Evolutionary conservation across 2,329 filamentous ascomycete genomes (phyloP).

Genomic region (Fusarium citri): DNA sequence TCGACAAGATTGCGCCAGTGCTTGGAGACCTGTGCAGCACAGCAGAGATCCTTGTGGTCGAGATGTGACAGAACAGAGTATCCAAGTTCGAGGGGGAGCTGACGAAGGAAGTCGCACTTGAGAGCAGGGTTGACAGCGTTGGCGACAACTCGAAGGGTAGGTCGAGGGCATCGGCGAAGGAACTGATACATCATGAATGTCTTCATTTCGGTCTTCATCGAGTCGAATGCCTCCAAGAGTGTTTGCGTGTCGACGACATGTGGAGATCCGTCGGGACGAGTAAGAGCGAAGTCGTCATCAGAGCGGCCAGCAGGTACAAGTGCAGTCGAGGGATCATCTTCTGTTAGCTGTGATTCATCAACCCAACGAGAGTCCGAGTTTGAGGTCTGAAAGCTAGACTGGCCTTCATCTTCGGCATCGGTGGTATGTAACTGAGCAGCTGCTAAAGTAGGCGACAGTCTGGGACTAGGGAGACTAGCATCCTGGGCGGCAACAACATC

Average conservation of each 20-base stretch:
- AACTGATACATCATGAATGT: conserved; percentile 98
- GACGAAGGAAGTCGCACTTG: conserved; percentile 90
- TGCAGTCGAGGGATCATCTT: conserved; percentile 47
- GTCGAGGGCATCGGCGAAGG: conserved; percentile 85
- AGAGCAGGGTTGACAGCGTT: conserved; percentile 92
- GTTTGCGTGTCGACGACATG: conserved; percentile 82
- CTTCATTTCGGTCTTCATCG: conserved; percentile 91
- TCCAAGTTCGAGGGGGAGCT: conserved; percentile 86
- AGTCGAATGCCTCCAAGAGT: conserved; percentile 90
- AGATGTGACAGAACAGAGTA: conserved; percentile 90
- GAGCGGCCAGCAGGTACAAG: conserved; percentile 40
- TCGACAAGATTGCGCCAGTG: conserved; percentile 93
- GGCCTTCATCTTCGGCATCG: conserved; percentile 55
- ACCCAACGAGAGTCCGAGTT: conserved; percentile 50
- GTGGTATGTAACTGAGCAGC: conserved; percentile 68
- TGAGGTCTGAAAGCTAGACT: conserved; percentile 49
- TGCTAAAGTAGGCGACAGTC: conserved; percentile 89
- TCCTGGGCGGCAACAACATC: conserved; percentile 83
- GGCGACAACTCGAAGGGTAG: conserved; percentile 89
- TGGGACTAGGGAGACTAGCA: conserved; percentile 92
- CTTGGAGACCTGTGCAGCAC: conserved; percentile 91
- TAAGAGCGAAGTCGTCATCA: conserved; percentile 44
- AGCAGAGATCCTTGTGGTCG: conserved; percentile 86
- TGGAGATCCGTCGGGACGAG: conserved; percentile 44
- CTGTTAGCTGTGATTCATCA: conserved; percentile 57